phyloP scores from a whole-genome alignment of 2,329 filamentous ascomycete genomes.

The Myriosclerotinia scirpicola region DNA sequence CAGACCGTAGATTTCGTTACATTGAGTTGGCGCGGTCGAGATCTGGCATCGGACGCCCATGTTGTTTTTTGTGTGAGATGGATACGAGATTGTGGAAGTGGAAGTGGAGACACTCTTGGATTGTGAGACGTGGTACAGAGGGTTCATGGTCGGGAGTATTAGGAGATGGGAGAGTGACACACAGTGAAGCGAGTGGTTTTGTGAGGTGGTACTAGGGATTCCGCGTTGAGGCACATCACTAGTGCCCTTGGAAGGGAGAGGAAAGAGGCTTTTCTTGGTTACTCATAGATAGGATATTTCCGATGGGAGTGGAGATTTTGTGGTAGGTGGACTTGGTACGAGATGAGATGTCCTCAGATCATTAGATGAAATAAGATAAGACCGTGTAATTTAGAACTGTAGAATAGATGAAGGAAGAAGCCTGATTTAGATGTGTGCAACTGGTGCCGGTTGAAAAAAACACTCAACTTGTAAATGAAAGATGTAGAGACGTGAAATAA shows the following conservation, averaged over 20 bases:
- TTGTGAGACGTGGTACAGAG: not conserved
- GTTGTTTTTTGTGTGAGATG: not conserved
- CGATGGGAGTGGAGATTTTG: not conserved
- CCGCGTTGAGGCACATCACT: not conserved
- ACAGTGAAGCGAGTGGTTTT: not conserved
- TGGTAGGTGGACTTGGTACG: not conserved
- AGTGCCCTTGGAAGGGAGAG: not conserved
- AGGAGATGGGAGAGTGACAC: conserved; percentile 1
- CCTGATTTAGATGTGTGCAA: conserved; percentile 9
- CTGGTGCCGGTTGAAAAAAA: not conserved
- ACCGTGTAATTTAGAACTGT: conserved; percentile 10
- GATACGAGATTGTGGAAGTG: conserved; percentile 10
- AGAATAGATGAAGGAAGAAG: conserved; percentile 10
- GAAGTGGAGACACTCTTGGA: not conserved
- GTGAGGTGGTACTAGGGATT: conserved; percentile 4
- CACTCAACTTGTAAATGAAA: not conserved
- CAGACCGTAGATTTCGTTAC: not conserved
- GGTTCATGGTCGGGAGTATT: not conserved
- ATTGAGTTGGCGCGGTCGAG: not conserved
- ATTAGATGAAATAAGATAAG: conserved; percentile 21
- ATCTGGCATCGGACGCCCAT: conserved; percentile 16
- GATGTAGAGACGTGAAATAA: not conserved
- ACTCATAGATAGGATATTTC: not conserved
- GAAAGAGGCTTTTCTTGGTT: not conserved
- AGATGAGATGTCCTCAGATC: conserved; percentile 20